Evolutionary conservation across 768 basidiomycete genomes (phyloP).

Genomic region (Macrolepiota fuliginosa): DNA sequence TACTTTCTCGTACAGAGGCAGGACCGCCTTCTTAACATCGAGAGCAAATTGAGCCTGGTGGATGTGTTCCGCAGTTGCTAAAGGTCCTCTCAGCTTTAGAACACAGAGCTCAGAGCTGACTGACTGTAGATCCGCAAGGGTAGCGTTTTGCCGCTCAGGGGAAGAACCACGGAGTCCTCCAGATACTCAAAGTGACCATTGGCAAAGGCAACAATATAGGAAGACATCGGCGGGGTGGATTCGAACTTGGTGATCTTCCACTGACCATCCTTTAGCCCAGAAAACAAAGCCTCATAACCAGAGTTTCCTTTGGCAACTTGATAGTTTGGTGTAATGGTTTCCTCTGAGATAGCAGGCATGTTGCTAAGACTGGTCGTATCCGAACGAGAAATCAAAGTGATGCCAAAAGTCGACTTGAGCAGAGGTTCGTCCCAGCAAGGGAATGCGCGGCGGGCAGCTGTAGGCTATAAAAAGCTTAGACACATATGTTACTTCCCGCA

Average conservation of each 20-base stretch:
- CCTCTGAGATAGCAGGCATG: slow-evolving; percentile 75
- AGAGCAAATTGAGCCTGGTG: slow-evolving; percentile 84
- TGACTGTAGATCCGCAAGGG: slow-evolving; percentile 84
- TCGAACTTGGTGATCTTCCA: slow-evolving; percentile 88
- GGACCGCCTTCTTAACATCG: slow-evolving; percentile 76
- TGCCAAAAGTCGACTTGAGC: slow-evolving; percentile 78
- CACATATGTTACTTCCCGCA: not conserved
- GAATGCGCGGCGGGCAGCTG: slow-evolving; percentile 78
- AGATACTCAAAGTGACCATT: slow-evolving; percentile 76
- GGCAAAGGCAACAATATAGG: slow-evolving; percentile 86
- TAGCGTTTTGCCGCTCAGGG: slow-evolving; percentile 74
- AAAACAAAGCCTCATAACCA: slow-evolving; percentile 3
- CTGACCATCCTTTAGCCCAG: slow-evolving; percentile 23
- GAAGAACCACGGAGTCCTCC: slow-evolving; percentile 74
- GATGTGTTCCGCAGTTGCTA: slow-evolving; percentile 81
- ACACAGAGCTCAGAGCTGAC: slow-evolving; percentile 15
- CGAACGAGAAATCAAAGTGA: slow-evolving; percentile 77
- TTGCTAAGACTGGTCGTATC: slow-evolving; percentile 82
- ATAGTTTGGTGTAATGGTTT: slow-evolving; percentile 34
- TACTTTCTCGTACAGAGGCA: slow-evolving; percentile 90
- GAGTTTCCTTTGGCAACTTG: slow-evolving; percentile 33
- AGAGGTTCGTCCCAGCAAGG: slow-evolving; percentile 94
- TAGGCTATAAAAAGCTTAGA: slow-evolving; percentile 52
- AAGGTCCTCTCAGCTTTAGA: slow-evolving; percentile 1
- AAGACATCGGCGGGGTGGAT: slow-evolving; percentile 83